Base-by-base conservation (phyloP, 352 stramenopile genomes). In the Aphanomyces stellatus region DNA sequence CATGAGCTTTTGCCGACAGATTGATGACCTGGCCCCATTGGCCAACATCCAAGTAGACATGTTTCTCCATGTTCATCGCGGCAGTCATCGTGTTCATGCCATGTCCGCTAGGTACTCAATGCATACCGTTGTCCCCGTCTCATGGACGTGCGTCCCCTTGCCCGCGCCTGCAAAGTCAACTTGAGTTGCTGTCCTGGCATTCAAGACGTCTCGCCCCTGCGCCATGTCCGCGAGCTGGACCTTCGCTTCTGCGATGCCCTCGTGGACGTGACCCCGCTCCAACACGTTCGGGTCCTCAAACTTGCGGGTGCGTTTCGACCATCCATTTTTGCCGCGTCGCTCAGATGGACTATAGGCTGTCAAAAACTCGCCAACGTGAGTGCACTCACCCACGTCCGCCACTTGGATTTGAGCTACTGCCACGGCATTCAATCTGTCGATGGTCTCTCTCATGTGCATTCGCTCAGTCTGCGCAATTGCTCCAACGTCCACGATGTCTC, bases 361-460 rank as follows among this genome's bases (percentile, higher is more conserved):
- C 71, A 72, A 22, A 76, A 74, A 1, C 53, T 91, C 0, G 27
- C 53, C 5, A 76, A 88, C 37, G 78, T 89, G n/a, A 80, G 74
- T 1, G 63, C 69, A 1, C 73, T 89, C 30, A 72, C 65, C n/a
- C 51, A 31, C n/a, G 79, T 79, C 57, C 72, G 78, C 27, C 77
- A 78, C 31, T 51, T 91, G 35, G 82, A 88, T 53, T 53, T 88
- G 61, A 88, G 79, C 69, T 88, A 88, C 66, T 88, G 83, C 49
- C 75, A 81, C 25, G 51, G 71, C 22, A 46, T 91, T 35, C 27
- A 77, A 27, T 74, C 87, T 31, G 77, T 91, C 15, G 78, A 72
- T 4, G 70, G 71, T 4, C 71, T 89, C 56, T 46, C 60, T 7
- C 46, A 63, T 1, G 77, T 90, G 41, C 81, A 87, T 62, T 81